Base-by-base conservation (phyloP, 768 basidiomycete species). In the Strobilomyces echinocephalus region DNA sequence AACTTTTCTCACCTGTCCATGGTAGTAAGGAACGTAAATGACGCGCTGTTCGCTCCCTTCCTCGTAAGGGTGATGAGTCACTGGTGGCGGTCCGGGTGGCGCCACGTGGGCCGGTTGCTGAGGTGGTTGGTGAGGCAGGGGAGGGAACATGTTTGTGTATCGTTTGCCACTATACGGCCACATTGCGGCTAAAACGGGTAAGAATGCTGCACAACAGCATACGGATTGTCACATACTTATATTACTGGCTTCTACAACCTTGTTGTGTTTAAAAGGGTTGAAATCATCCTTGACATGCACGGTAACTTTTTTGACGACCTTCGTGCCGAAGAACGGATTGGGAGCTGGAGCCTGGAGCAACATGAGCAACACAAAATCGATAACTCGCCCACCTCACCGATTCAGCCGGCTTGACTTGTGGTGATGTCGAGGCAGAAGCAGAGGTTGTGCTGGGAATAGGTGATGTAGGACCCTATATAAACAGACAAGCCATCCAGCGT, bases 261-360 rank as follows among this genome's bases (percentile, higher is more conserved):
- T 91, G 65, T 81, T 80, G 63, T 87, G 82, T 73, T 91, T 91
- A 82, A 95, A 97, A 15, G 95, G 94, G 69, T 95, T 97, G 68
- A 99, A 99, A 66, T 97, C 95, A 61, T 97, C 92, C 73, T 95
- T 91, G 70, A 95, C 81, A 66, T 91, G 87, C 34, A 95, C 87
- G 4, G 79, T 64, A 50, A 77, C 79, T 73, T 88, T 90, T 78
- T 92, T 92, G 68, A 84, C 80, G 18, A 75, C 68, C 34, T 87
- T 85, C 30, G 82, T 76, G 30, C 93, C 90, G 64, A 97, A 98
- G 85, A 97, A 98, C 16, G 91, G 87, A 65, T 97, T 91, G 31
- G 84, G 82, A 10, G 78, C 69, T 24, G 80, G 54, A 46, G 71
- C 61, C 75, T 78, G 46, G 11, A 50, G 55, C 34, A 33, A 52